Evolutionary conservation across 306 rosid species (phyloP), one percentile per base, ranked within the genome.

Genomic region (Benincasa hispida): DNA sequence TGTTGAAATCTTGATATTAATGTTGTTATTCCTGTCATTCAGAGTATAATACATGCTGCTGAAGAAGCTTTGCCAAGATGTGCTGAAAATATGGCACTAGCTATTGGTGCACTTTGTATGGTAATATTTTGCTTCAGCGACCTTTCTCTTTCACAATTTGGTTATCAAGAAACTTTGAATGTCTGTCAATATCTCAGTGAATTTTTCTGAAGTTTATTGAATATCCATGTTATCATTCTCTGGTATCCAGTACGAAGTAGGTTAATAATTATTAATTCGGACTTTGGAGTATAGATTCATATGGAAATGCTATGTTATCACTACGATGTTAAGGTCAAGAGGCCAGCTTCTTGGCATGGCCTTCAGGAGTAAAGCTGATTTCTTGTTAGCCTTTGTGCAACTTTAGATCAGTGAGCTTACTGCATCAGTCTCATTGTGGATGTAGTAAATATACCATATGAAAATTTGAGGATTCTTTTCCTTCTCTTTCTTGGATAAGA

Each of bases 21-120:
- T 86, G 73, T 74, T 84, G 25, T 77, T 57, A 75, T 66, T 75
- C 47, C 56, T 84, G 57, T 82, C 48, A 35, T 86, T 75, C 91
- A 94, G 98, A 87, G 89, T 69, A 51, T 89, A 88, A 81, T 89
- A 45, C 89, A 77, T 45, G 81, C 80, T 62, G 91, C 96, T 2
- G 87, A 88, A 80, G 94, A 82, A 85, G 90, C 91, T 77, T 81
- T 91, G 72, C 98, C 98, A 74, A 86, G 97, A 86, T 88, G 93
- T 84, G 92, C 97, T 75, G 98, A 90, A 84, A 94, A 94, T 84
- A 87, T 91, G 69, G 93, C 91, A n/a, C 88, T 94, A 82, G 98
- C 98, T 74, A 85, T 91, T 78, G 96, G 96, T 77, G 96, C 98
- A 75, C 91, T 94, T 69, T 90, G 95, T 86, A 83, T 32, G 88